Conservation (phyloP, 2,329 filamentous ascomycete genomes). For the Hypoxylon sp. region DNA sequence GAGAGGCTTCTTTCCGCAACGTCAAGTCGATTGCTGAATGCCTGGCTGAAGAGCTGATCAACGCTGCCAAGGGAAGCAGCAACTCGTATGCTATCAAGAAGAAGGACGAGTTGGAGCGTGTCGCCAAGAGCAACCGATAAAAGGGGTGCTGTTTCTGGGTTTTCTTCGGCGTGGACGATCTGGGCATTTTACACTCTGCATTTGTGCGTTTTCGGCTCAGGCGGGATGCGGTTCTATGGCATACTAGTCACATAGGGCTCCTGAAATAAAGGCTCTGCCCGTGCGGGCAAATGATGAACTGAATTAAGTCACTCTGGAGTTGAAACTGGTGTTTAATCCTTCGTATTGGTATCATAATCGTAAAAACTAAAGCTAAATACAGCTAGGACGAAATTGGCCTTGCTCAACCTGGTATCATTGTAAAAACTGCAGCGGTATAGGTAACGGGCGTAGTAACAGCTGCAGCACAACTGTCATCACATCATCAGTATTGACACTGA, state of each 20-base stretch:
- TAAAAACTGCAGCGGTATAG: constrained; percentile 17
- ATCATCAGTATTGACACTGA: background rate
- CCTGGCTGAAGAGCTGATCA: constrained; percentile 99
- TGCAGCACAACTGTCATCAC: background rate
- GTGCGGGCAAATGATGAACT: constrained; percentile 55
- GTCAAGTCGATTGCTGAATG: constrained; percentile 99
- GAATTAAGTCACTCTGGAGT: constrained; percentile 51
- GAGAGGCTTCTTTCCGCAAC: constrained; percentile 99
- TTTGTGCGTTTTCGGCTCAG: constrained; percentile 62
- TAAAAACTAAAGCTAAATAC: constrained; percentile 7
- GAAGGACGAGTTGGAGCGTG: constrained; percentile 99
- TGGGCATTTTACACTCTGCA: constrained; percentile 59
- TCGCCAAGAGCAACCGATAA: constrained; percentile 99
- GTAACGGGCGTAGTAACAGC: constrained; percentile 5
- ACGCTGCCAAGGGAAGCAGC: constrained; percentile 99
- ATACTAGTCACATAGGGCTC: constrained; percentile 62
- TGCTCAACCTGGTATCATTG: constrained; percentile 38
- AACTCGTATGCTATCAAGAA: constrained; percentile 99
- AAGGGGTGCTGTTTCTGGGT: constrained; percentile 60
- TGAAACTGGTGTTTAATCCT: constrained; percentile 24
- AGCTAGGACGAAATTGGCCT: constrained; percentile 23
- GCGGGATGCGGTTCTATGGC: constrained; percentile 60
- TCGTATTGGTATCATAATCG: constrained; percentile 23
- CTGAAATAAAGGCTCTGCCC: constrained; percentile 58
- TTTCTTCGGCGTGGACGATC: constrained; percentile 60